Evolutionary conservation across 2,329 filamentous ascomycete species (phyloP), one percentile per base, ranked within the genome.

Genomic region (Claviceps fusiformis): DNA sequence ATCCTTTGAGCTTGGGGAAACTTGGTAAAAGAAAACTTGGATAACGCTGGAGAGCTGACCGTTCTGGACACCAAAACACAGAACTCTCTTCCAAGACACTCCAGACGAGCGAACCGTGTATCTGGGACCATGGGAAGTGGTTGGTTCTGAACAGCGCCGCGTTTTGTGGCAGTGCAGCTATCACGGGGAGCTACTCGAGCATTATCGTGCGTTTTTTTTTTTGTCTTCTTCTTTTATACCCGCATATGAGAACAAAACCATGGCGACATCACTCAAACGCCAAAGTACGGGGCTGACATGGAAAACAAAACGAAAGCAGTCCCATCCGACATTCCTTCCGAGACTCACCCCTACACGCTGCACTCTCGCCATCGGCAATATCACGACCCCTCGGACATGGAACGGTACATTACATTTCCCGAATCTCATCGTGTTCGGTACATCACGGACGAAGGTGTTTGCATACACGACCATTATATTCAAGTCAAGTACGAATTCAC

Each of bases 161-260:
- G 68, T 78, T n/a, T 63, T 75, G 44, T 79, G 76, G 76, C 75
- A 75, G 59, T 75, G 76, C 58, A 77, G 74, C 60, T 78, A 78
- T 60, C 71, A 74, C 60, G 72, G 73, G 62, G 76, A 78, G 65
- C 66, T 73, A 31, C 68, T 79, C 37, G 76, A 78, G 60, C 76
- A 79, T 60, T 77, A 72, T 58, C 65, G 75, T 78, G 68, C 31
- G 56, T 55, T 5, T 43, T 9, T 46, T 39, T 19, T 24, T 43
- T 43, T 17, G 3, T 43, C 8, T 41, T 41, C 7, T 17, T 5
- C 7, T 5, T 43, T 13, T 46, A 17, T 41, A 8, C 15, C 37
- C 15, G 15, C 24, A 41, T 17, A 5, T 5, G 37, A 41, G 15
- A 17, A 41, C 13, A 41, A 41, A 41, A 5, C 24, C 24, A 11